Evolutionary conservation across 331 rosid genomes (phyloP), one percentile per base, ranked within the genome.

Genomic region (Rosa hybrid): DNA sequence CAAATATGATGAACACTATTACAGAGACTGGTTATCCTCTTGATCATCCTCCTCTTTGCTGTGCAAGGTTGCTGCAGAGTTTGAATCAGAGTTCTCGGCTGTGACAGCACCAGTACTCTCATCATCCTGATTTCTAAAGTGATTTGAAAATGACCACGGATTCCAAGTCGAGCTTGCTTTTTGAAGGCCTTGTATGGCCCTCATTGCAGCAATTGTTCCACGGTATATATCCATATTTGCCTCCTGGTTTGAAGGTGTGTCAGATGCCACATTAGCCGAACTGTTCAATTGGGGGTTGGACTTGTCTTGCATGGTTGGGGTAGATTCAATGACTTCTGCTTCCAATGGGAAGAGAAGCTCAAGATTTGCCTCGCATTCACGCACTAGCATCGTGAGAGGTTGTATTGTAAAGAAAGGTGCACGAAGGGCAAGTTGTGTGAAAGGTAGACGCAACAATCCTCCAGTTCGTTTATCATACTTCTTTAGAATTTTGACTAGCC

Each of bases 401-500:
- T 93, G 97, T 12, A 92, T 96, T 7, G 97, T 89, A 80, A 89
- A 96, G 83, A 92, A 94, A 5, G 99, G 99, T 76, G 92, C 97
- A 38, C 82, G 90, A 16, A 93, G 89, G 59, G 91, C 99, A 20
- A 85, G 74, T 75, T 93, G 99, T 1, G 94, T 90, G 84, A 91
- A 96, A 69, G 98, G 95, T 49, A 96, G 56, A 18, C 90, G 90
- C 88, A 96, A 78, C 81, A 93, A 75, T 25, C 89, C 93, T 20
- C 98, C 99, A 5, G 99, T 93, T 86, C 97, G 90, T 84, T 93
- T 96, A 75, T 96, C 99, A 44, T 91, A 93, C 89, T 96, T 96
- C 90, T 96, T 96, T 85, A 93, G 84, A 83, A 96, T 96, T 81
- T 96, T 96, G 64, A 92, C 86, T 9, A 96, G 84, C 70, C 99